phyloP scores from a whole-genome alignment of 2,329 filamentous ascomycete species.

The Colletotrichum sp. region DNA sequence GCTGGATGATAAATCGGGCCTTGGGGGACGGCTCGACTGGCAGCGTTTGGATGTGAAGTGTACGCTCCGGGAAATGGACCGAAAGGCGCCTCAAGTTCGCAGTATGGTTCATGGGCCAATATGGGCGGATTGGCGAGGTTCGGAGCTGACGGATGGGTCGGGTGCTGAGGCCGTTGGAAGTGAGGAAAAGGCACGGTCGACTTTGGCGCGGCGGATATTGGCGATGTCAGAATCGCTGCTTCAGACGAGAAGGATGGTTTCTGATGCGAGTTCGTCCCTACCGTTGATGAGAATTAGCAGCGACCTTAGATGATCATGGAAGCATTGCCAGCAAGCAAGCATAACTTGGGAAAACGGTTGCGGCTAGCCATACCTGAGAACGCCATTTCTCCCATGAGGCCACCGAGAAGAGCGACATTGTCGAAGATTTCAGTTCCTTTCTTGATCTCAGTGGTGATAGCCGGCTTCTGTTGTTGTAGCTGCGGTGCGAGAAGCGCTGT shows the following conservation, averaged over 20 bases:
- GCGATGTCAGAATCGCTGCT: not conserved
- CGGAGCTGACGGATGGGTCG: not conserved
- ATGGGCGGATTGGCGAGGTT: not conserved
- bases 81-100: not conserved
- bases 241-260: not conserved
- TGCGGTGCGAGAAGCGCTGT: not conserved
- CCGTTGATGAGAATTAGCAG: not conserved
- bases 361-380: not conserved
- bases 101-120: not conserved
- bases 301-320: not conserved
- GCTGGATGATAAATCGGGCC: not conserved
- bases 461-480: not conserved
- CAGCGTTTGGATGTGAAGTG: not conserved
- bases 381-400: not conserved
- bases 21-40: not conserved
- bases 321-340: not conserved
- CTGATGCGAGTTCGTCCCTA: not conserved
- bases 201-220: not conserved
- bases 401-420: not conserved
- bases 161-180: not conserved
- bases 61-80: not conserved
- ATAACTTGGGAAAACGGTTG: not conserved
- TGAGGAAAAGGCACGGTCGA: not conserved
- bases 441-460: not conserved
- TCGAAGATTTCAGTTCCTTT: not conserved